Conservation (phyloP, 2,329 filamentous ascomycete species). For the Curvularia sp. region DNA sequence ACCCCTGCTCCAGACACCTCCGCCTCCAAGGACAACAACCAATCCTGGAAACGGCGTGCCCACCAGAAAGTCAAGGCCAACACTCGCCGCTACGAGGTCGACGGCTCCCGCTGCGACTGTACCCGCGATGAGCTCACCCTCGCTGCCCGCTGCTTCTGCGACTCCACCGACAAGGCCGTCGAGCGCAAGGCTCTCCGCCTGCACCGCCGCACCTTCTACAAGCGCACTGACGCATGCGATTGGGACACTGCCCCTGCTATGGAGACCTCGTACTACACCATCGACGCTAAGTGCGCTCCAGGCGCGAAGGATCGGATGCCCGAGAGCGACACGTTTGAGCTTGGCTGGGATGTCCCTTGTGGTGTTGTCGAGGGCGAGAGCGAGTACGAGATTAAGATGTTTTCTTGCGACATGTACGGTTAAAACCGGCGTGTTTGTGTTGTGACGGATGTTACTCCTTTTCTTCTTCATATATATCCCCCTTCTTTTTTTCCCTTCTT, state of each 20-base stretch:
- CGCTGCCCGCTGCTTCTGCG: conserved; percentile 35
- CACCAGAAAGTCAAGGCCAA: conserved; percentile 22
- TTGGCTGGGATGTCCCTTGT: conserved; percentile 50
- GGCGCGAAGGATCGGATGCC: conserved; percentile 37
- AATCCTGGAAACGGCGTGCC: conserved; percentile 9
- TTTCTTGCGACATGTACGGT: conserved; percentile 41
- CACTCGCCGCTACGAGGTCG: conserved; percentile 33
- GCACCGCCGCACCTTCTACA: conserved; percentile 40
- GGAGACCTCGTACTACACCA: conserved; percentile 51
- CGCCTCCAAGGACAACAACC: conserved; percentile 7
- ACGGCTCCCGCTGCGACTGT: conserved; percentile 43
- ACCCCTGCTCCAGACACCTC: conserved; percentile 16
- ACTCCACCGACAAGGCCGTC: conserved; percentile 27
- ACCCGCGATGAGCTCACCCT: conserved; percentile 26
- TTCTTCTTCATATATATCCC: conserved; percentile 15
- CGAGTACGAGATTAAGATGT: conserved; percentile 53
- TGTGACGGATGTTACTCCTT: not conserved
- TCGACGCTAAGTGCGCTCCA: conserved; percentile 48
- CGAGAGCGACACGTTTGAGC: conserved; percentile 44
- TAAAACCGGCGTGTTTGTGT: not conserved
- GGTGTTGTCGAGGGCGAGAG: conserved; percentile 54
- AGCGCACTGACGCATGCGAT: conserved; percentile 42
- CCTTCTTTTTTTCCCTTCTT: not conserved
- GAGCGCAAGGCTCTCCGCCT: conserved; percentile 45
- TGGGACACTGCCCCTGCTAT: conserved; percentile 52